A percentile compares a stretch with the other conserved stretches of the same genome.
Evolutionary conservation across 2,329 filamentous ascomycete species (phyloP).

Genomic region (Scedosporium minutisporum): DNA sequence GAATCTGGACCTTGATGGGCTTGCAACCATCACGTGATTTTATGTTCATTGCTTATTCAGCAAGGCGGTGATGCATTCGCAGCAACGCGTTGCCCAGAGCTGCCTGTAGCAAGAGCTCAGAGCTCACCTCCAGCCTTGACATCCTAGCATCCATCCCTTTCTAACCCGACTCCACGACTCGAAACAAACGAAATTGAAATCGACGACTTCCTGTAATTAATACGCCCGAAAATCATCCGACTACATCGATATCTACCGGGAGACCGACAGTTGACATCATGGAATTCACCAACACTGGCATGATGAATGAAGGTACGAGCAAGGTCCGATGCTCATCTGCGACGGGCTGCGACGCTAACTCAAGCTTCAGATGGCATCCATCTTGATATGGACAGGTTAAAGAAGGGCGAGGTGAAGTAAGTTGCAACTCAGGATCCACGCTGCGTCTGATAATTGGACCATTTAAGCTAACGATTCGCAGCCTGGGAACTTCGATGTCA

Average conservation of each 20-base stretch:
- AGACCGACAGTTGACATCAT: conserved; percentile 24
- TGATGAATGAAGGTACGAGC: conserved; percentile 49
- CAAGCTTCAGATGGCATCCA: conserved; percentile 80
- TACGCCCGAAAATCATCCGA: not conserved
- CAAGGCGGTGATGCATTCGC: conserved; percentile 3
- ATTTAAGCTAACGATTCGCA: conserved; percentile 23
- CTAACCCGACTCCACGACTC: not conserved
- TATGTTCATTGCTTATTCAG: not conserved
- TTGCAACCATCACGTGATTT: not conserved
- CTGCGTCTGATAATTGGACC: not conserved
- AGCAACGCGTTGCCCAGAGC: conserved; percentile 10
- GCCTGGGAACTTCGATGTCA: conserved; percentile 95
- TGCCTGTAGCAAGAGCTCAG: conserved; percentile 7
- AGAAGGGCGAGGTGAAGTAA: conserved; percentile 98
- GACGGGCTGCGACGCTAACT: conserved; percentile 13
- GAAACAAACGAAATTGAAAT: not conserved
- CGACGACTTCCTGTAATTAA: not conserved
- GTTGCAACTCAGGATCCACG: conserved; percentile 23
- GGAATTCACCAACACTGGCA: conserved; percentile 55
- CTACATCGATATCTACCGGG: not conserved
- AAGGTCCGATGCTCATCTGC: conserved; percentile 4
- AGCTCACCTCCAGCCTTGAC: not conserved
- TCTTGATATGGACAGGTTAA: conserved; percentile 96
- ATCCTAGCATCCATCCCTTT: not conserved
- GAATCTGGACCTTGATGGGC: no score